Base-by-base conservation (phyloP, 164 flowering plant genomes). In the Stephania cephalantha region DNA sequence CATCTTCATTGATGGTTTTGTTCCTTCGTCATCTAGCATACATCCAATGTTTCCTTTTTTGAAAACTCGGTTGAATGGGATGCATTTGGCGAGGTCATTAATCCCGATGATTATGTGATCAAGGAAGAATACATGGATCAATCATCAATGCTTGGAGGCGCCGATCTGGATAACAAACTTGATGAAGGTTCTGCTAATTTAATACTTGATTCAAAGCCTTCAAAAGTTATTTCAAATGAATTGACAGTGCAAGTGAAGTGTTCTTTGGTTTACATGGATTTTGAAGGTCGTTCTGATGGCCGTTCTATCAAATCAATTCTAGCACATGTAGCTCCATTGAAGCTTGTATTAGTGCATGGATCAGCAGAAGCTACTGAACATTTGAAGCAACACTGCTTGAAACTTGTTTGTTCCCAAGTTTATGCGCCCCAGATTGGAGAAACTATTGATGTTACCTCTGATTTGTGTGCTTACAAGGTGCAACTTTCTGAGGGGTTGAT, bases 311-410 rank as follows among this genome's bases (percentile, higher is more conserved):
- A 95, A 83, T 87, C 95, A 80, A 92, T 93, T 81, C 87, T 93
- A 73, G 85, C 90, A 67, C 97, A 93, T 79, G 97, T 95, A 65
- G 85, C 95, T 15, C 99, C 99, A 4, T 81, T 95, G 61, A 95
- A 95, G 85, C 98, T 95, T 81, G 99, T 95, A 71, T 84, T 95
- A 86, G 94, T 95, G 77, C 99, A 94, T 83, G 99, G 98, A 80
- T 90, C 98, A 72, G 98, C 97, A 15, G 99, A 95, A 81, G 96
- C 97, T 66, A 95, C 98, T 17, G 99, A 95, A 82, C 99, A 95
- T 88, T 82, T 95, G 86, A 95, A 95, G 86, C 93, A 93, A 75
- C 91, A 91, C 76, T 93, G 97, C 85, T 70, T 88, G 81, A 93
- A 90, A 80, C 84, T 85, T 82, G 92, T 90, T 55, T 90, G 96